phyloP scores from a whole-genome alignment of 1,284 basidiomycete species.

The Tilletia horrida region DNA sequence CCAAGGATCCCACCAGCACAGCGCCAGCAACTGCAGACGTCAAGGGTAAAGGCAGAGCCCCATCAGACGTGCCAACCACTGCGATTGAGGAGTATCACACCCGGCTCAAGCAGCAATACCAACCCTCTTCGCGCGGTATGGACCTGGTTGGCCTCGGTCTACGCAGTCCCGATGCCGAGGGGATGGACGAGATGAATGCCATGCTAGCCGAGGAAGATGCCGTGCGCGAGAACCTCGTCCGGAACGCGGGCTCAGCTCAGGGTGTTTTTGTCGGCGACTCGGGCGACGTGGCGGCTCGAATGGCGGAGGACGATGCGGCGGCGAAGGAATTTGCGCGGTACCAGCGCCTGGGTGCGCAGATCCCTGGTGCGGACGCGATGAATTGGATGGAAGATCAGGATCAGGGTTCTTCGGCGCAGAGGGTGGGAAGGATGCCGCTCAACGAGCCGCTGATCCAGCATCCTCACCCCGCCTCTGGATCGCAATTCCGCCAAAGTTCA shows the following conservation, averaged over 20 bases:
- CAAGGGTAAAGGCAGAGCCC: conserved; percentile 37
- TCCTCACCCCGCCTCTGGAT: no score
- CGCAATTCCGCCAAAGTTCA: neutral
- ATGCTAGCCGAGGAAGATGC: conserved; percentile 52
- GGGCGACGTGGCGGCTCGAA: conserved; percentile 42
- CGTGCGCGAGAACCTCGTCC: conserved; percentile 30
- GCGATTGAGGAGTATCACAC: conserved; percentile 16
- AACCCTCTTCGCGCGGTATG: conserved; percentile 4
- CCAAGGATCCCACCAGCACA: conserved; percentile 21
- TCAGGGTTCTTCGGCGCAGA: neutral
- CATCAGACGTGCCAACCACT: neutral
- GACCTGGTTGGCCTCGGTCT: neutral
- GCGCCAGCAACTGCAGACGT: conserved; percentile 23
- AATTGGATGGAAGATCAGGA: neutral
- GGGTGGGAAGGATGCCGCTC: no score
- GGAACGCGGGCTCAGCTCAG: conserved; percentile 22
- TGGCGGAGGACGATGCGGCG: conserved; percentile 48
- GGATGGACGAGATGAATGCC: conserved; percentile 26
- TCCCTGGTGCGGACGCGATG: conserved; percentile 29
- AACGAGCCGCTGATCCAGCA: no score
- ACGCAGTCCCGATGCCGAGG: neutral
- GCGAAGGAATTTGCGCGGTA: conserved; percentile 45
- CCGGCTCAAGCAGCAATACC: neutral
- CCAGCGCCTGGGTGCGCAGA: conserved; percentile 35
- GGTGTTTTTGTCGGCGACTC: conserved; percentile 46